A percentile compares a stretch with the other conserved stretches of the same genome.
These are phyloP conservation scores for Fusarium torreyae DNA, from an alignment of 2,329 filamentous ascomycete genomes.

Conservation along the genomic window DNA sequence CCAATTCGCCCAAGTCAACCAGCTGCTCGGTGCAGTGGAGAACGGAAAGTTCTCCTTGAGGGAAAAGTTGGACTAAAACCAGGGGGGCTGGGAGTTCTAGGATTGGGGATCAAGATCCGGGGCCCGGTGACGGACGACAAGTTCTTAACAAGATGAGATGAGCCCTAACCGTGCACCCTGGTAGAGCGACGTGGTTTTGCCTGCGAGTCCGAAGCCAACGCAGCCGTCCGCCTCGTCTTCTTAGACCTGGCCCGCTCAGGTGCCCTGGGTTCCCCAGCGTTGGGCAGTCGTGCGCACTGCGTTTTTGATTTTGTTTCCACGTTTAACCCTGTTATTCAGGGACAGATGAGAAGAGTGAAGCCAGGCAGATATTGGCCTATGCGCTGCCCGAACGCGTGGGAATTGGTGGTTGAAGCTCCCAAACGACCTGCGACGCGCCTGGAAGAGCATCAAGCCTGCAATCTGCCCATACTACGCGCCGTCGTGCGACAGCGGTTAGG, in stretches of 20 bases:
- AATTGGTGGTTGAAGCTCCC: constrained; percentile 17
- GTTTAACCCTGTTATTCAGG: constrained; percentile 39
- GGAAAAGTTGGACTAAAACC: constrained; percentile 14
- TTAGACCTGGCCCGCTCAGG: constrained; percentile 1
- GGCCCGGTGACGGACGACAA: constrained; percentile 32
- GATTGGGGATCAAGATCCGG: constrained; percentile 48
- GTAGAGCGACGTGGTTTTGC: constrained; percentile 25
- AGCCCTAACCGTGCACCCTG: not conserved
- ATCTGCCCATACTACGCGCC: constrained; percentile 10
- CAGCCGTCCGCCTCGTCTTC: constrained; percentile 40
- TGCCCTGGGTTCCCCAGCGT: constrained; percentile 10
- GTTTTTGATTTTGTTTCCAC: constrained; percentile 14
- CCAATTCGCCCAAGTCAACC: constrained; percentile 48
- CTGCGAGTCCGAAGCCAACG: constrained; percentile 26
- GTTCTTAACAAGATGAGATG: constrained; percentile 10
- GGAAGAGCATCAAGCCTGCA: constrained; percentile 4
- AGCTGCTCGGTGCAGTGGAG: constrained; percentile 48
- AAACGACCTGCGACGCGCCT: constrained; percentile 11
- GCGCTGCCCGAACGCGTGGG: constrained; percentile 5
- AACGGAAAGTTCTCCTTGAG: constrained; percentile 10
- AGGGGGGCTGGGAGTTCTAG: constrained; percentile 26
- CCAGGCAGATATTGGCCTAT: constrained; percentile 7
- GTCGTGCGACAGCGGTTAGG: constrained; percentile 30
- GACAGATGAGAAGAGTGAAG: constrained; percentile 27
- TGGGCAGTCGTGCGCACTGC: constrained; percentile 33